Percentiles rank a stretch among this genome's conserved stretches.
Evolutionary conservation across 768 basidiomycete genomes (phyloP).

Genomic region (Suillus tomentosus): DNA sequence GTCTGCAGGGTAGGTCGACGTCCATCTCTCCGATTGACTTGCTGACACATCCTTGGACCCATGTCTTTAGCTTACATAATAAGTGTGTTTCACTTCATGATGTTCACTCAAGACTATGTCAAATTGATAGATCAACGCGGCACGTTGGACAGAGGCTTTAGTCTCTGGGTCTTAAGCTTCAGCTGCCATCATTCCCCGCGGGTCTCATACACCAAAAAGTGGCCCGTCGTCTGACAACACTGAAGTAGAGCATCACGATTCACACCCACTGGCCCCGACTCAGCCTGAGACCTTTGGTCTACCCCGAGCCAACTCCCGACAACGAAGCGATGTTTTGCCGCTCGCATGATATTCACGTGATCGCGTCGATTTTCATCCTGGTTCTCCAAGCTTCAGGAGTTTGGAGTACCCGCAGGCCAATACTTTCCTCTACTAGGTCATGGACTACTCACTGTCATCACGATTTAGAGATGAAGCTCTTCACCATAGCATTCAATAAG

Average conservation of each 20-base stretch:
- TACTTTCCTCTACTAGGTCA: not conserved
- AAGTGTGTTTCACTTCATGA: too few relatives aligned
- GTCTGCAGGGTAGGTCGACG: constrained; percentile 20
- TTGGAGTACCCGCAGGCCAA: not conserved
- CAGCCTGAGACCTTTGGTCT: not conserved
- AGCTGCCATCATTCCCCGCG: too few relatives aligned
- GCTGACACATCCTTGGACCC: not conserved
- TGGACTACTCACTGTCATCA: not conserved
- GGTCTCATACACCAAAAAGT: too few relatives aligned
- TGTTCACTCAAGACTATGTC: not conserved
- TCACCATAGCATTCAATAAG: not conserved
- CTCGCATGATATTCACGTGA: constrained; percentile 7
- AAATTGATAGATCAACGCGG: not conserved
- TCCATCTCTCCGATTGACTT: constrained; percentile 16
- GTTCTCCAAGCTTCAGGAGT: not conserved
- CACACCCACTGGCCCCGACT: not conserved
- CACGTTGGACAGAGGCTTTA: too few relatives aligned
- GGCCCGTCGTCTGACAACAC: too few relatives aligned
- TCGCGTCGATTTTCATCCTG: not conserved
- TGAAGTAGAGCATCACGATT: too few relatives aligned
- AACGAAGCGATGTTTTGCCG: constrained; percentile 2
- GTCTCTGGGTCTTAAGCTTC: too few relatives aligned
- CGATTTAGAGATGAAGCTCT: not conserved
- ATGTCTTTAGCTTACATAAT: not conserved
- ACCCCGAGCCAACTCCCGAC: not conserved